Percentiles rank a stretch among this genome's conserved stretches.
Conservation (phyloP, 2,329 filamentous ascomycete species). For the Pseudodiploospora longispora region DNA sequence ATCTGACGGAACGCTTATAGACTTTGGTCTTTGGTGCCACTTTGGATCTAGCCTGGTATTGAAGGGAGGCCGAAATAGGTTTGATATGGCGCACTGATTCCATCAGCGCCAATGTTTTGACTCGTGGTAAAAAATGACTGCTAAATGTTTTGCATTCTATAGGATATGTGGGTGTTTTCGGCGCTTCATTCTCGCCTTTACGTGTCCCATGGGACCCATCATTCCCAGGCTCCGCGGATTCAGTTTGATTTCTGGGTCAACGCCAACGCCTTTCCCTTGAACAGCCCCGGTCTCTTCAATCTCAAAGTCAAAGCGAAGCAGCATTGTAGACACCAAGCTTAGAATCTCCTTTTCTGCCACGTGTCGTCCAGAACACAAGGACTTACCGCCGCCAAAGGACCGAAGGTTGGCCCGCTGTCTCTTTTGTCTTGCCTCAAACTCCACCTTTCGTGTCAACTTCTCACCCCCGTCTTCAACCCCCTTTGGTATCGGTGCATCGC, state of each 20-base stretch:
- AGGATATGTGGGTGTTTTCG: no score
- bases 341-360: constrained; percentile 2
- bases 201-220: constrained; percentile 1
- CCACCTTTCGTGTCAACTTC: no score
- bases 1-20: neutral
- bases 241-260: neutral
- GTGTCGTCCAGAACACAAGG: constrained; percentile 4
- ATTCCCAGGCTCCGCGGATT: constrained; percentile 3
- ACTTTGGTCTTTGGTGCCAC: no score
- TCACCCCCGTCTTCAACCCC: no score
- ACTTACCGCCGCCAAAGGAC: constrained; percentile 2
- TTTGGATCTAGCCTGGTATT: no score
- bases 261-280: neutral
- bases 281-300: neutral
- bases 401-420: neutral
- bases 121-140: no score
- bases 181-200: neutral
- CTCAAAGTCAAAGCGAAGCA: constrained; percentile 2
- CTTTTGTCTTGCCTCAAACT: neutral
- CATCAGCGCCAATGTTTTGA: no score
- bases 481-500: no score
- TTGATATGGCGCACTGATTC: no score
- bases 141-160: no score
- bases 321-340: constrained; percentile 1
- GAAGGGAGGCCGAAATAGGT: no score